Percentiles rank a stretch among this genome's conserved stretches.
Conservation (phyloP, 2,329 filamentous ascomycete genomes). For the Fusarium phyllophilum region DNA sequence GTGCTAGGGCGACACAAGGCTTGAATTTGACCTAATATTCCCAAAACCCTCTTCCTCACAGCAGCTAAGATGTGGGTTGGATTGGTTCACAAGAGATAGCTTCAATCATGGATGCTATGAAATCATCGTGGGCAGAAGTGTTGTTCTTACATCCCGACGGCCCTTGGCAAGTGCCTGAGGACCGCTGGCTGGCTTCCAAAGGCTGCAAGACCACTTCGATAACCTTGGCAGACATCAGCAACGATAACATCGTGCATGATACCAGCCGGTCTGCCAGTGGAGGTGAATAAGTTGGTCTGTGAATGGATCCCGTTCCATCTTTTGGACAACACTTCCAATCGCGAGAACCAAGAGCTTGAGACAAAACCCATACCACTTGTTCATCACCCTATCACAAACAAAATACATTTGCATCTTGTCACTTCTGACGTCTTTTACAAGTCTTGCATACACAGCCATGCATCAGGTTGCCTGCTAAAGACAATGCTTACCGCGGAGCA, state of each 20-base stretch:
- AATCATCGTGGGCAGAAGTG: slow-evolving; percentile 14
- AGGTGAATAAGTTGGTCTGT: background rate
- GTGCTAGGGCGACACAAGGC: slow-evolving; percentile 3
- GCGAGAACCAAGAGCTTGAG: background rate
- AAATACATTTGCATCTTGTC: slow-evolving; percentile 16
- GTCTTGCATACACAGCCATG: background rate
- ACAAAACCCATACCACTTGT: slow-evolving; percentile 5
- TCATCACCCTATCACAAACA: background rate
- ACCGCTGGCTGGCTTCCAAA: background rate
- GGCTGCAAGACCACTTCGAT: background rate
- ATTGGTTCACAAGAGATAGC: background rate
- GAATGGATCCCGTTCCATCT: slow-evolving; percentile 2
- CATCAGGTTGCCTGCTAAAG: background rate
- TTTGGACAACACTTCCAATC: slow-evolving; percentile 3
- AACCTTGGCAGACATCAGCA: slow-evolving; percentile 12
- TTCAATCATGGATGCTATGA: slow-evolving; percentile 27
- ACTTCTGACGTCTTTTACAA: slow-evolving; percentile 7
- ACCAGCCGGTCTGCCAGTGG: background rate
- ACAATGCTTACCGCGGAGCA: background rate
- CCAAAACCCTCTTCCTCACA: slow-evolving; percentile 9
- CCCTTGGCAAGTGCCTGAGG: slow-evolving; percentile 1
- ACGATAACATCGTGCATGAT: background rate
- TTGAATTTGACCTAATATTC: background rate
- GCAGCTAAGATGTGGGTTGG: background rate
- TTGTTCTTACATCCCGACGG: slow-evolving; percentile 19